Evolutionary conservation across 179 eudicot genomes (phyloP).

Genomic region (Sideroxylon spinosum): DNA sequence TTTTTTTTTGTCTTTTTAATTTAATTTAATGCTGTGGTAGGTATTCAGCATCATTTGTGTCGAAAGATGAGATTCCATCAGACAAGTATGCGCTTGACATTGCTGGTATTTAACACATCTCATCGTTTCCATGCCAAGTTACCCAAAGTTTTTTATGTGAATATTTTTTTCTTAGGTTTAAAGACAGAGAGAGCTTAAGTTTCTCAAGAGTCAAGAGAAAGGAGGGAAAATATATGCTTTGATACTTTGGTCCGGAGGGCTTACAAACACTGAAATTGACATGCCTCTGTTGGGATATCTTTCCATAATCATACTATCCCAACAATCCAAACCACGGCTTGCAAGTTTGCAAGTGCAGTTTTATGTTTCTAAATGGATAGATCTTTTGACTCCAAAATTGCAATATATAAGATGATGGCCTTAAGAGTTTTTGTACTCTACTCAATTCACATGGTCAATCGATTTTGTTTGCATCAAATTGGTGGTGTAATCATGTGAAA

Average conservation of each 20-base stretch:
- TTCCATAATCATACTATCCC: too few relatives aligned
- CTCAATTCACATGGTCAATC: too few relatives aligned
- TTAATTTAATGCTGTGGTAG: conserved; percentile 25
- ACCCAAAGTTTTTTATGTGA: neutral
- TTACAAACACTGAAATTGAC: neutral
- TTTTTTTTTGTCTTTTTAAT: neutral
- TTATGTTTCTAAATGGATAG: too few relatives aligned
- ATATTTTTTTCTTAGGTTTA: neutral
- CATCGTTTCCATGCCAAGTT: neutral
- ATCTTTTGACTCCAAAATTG: too few relatives aligned
- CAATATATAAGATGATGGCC: too few relatives aligned
- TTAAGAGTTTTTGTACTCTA: too few relatives aligned
- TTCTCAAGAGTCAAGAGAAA: neutral
- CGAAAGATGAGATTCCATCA: conserved; percentile 67
- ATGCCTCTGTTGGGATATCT: neutral
- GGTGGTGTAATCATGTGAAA: too few relatives aligned
- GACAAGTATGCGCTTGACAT: conserved; percentile 69
- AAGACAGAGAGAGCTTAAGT: neutral
- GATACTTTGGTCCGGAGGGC: neutral
- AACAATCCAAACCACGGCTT: too few relatives aligned
- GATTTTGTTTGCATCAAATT: too few relatives aligned
- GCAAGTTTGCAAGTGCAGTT: too few relatives aligned
- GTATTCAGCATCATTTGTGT: conserved; percentile 74
- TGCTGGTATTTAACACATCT: conserved; percentile 52
- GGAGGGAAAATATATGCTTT: neutral